phyloP scores from a whole-genome alignment of 2,329 filamentous ascomycete genomes.

The Cladophialophora exuberans region DNA sequence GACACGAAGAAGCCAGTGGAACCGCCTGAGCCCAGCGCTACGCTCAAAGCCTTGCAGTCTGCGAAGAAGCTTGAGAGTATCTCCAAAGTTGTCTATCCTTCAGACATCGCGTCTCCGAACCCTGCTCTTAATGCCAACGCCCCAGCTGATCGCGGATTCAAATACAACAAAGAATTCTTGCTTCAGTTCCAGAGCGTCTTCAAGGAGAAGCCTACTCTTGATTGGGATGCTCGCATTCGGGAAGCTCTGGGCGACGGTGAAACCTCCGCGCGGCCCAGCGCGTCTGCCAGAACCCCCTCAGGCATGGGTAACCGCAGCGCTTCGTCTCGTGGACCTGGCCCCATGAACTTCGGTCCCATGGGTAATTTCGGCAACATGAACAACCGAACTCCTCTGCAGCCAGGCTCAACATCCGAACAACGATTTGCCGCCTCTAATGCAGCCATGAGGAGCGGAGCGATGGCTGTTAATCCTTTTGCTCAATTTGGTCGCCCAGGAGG shows the following conservation, averaged over 20 bases:
- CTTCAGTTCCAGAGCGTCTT: slow-evolving; percentile 96
- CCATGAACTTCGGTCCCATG: slow-evolving; percentile 61
- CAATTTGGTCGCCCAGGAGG: slow-evolving; percentile 62
- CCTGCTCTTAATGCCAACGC: slow-evolving; percentile 79
- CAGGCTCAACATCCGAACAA: slow-evolving; percentile 76
- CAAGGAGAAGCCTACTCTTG: slow-evolving; percentile 91
- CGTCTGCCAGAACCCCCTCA: slow-evolving; percentile 55
- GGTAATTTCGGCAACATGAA: slow-evolving; percentile 63
- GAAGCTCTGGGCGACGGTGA: slow-evolving; percentile 77
- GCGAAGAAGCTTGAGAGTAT: slow-evolving; percentile 84
- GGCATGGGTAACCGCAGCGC: slow-evolving; percentile 53
- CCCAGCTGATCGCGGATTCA: slow-evolving; percentile 78
- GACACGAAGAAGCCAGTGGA: slow-evolving; percentile 85
- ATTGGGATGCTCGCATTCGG: slow-evolving; percentile 89
- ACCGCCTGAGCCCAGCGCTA: slow-evolving; percentile 88
- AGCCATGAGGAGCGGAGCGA: slow-evolving; percentile 46
- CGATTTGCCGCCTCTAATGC: slow-evolving; percentile 70
- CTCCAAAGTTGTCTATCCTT: slow-evolving; percentile 78
- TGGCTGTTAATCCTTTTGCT: slow-evolving; percentile 58
- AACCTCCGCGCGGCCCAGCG: slow-evolving; percentile 66
- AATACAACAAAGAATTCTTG: slow-evolving; percentile 94
- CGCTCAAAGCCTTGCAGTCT: slow-evolving; percentile 89
- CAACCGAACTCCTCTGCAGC: slow-evolving; percentile 62
- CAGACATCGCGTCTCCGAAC: slow-evolving; percentile 84
- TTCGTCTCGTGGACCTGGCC: slow-evolving; percentile 56